Evolutionary conservation across 208 protist species (phyloP), one percentile per base, ranked within the genome.

Genomic region (Leishmania tarentolae): DNA sequence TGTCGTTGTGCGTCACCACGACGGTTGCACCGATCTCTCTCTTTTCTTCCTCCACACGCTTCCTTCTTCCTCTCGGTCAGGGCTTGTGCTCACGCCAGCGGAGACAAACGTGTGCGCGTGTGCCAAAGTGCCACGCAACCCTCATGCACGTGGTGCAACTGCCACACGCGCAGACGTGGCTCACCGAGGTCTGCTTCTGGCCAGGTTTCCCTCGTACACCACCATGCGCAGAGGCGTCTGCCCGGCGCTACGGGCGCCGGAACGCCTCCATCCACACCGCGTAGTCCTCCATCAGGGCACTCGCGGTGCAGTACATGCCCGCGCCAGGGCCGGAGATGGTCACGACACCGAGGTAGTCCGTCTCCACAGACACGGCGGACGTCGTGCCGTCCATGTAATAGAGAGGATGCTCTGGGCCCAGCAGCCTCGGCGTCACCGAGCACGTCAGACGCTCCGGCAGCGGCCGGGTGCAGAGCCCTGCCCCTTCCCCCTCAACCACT

Each of bases 251-350:
- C n/a, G 44, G 19, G 9, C 56, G 53, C 5, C 53, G 50, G 68
- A 73, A 59, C 9, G 81, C 70, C 31, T 72, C 75, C 79, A 86
- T 82, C 68, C 79, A 86, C 57, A 79, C 77, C 3, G 78, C 81
- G 68, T 86, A 86, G 74, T 91, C 85, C 83, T 91, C 85, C 57
- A 91, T 71, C 87, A 88, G 85, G 44, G 81, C 83, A 56, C 79
- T 85, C 17, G 82, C 84, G 4, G 85, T 91, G 2, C 80, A 85
- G 81, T 86, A 87, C 84, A 84, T 88, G 46, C 85, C 87, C 0
- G 87, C 85, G 0, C 82, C 85, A 3, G 81, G 53, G 21, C 85
- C 83, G 0, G 71, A 83, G 24, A 88, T 68, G 15, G 85, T 91
- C 24, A 91, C 57, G 40, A 44, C 76, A 52, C 75, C 79, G 7